Conservation (phyloP, 2,329 filamentous ascomycete genomes). For the Microdochium nivale region DNA sequence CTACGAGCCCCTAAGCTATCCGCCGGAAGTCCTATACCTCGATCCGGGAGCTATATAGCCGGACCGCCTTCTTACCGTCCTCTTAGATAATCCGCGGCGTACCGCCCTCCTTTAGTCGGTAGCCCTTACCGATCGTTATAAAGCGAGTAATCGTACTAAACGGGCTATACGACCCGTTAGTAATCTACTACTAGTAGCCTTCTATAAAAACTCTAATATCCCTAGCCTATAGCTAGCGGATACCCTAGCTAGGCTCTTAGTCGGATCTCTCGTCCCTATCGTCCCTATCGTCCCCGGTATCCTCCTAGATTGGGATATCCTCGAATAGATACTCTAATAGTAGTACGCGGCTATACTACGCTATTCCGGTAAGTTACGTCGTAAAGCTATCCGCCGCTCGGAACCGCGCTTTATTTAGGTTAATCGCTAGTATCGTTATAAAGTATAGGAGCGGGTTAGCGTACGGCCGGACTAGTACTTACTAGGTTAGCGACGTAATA, state of each 20-base stretch:
- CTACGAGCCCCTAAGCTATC: background rate
- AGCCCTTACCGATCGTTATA: background rate
- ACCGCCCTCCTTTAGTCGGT: background rate
- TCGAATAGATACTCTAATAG: background rate
- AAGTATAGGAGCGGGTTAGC: background rate
- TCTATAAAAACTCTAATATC: background rate
- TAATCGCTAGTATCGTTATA: background rate
- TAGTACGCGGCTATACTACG: background rate
- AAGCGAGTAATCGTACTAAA: constrained; percentile 1
- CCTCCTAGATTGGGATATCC: background rate
- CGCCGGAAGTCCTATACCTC: background rate
- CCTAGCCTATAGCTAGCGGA: background rate
- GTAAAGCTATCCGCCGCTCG: background rate
- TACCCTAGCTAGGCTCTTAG: background rate
- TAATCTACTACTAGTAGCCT: background rate
- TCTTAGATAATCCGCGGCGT: background rate
- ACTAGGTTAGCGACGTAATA: background rate
- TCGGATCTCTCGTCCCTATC: too few relatives aligned
- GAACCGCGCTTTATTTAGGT: background rate
- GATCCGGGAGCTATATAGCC: background rate
- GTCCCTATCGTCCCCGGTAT: background rate
- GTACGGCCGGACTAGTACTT: background rate
- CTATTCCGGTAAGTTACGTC: background rate
- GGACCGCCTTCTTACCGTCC: background rate
- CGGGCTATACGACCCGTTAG: background rate